A percentile compares a stretch with the other conserved stretches of the same genome.
These are phyloP conservation scores for Elsinoe batatas DNA, from an alignment of 2,329 filamentous ascomycete species.

Conservation along the genomic window DNA sequence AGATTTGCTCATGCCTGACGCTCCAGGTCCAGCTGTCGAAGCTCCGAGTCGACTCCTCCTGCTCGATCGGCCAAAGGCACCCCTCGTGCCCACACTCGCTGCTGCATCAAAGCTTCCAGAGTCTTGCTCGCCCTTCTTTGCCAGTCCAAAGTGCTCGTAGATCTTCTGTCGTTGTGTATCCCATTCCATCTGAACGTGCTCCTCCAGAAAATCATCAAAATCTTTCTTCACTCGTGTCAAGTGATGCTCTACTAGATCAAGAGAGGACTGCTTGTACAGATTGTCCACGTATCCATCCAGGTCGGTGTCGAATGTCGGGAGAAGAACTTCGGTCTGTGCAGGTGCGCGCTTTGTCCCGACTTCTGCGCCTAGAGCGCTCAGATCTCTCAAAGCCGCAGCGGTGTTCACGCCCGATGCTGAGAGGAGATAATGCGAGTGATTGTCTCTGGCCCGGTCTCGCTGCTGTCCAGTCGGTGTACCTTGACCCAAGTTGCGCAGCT, in stretches of 20 bases:
- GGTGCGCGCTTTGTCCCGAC: conserved; percentile 30
- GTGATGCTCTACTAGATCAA: conserved; percentile 87
- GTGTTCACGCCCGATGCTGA: conserved; percentile 90
- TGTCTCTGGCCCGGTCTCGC: conserved; percentile 35
- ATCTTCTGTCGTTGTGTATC: conserved; percentile 86
- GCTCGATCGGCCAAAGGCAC: conserved; percentile 43
- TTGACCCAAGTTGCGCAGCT: conserved; percentile 67
- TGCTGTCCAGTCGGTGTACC: conserved; percentile 49
- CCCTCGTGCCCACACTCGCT: conserved; percentile 27
- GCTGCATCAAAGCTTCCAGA: conserved; percentile 24
- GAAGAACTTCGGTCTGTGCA: conserved; percentile 28
- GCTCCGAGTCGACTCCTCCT: conserved; percentile 33
- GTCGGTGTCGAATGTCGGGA: conserved; percentile 41
- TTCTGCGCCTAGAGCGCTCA: conserved; percentile 34
- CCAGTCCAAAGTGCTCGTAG: conserved; percentile 90
- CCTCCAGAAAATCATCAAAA: conserved; percentile 88
- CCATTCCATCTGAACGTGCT: conserved; percentile 93
- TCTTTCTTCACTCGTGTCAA: conserved; percentile 79
- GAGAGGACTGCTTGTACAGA: conserved; percentile 79
- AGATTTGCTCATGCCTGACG: conserved; percentile 66
- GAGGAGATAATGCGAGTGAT: conserved; percentile 65
- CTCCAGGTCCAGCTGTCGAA: conserved; percentile 42
- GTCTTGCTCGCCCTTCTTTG: conserved; percentile 32
- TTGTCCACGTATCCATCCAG: conserved; percentile 68
- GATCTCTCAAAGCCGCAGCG: conserved; percentile 71